Conservation (phyloP, 495 filamentous ascomycete genomes). For the Viridothelium virens region DNA sequence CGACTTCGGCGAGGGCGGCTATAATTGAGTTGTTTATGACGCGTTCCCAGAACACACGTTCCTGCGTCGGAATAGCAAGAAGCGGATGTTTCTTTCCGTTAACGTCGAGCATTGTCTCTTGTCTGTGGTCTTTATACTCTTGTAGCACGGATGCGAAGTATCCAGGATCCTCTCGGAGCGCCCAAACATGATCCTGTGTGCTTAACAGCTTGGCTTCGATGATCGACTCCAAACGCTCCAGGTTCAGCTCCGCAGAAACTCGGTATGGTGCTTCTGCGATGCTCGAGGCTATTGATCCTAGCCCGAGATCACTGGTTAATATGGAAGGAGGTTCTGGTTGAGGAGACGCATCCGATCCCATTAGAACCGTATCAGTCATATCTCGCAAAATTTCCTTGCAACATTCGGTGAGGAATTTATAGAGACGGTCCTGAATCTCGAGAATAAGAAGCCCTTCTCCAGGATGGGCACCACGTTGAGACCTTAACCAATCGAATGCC, state of each 20-base stretch:
- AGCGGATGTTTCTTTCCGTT: slow-evolving; percentile 30
- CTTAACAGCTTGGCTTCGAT: slow-evolving; percentile 34
- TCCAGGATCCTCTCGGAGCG: slow-evolving; percentile 48
- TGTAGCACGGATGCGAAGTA: slow-evolving; percentile 41
- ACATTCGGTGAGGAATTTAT: slow-evolving; percentile 40
- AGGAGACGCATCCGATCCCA: slow-evolving; percentile 22
- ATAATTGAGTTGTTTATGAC: slow-evolving; percentile 29
- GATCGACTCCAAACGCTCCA: slow-evolving; percentile 37
- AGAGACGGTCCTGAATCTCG: slow-evolving; percentile 41
- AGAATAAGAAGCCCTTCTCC: slow-evolving; percentile 42
- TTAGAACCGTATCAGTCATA: slow-evolving; percentile 24
- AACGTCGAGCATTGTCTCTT: slow-evolving; percentile 33
- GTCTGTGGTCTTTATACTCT: slow-evolving; percentile 39
- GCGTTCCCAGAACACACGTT: slow-evolving; percentile 33
- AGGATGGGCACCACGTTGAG: slow-evolving; percentile 30
- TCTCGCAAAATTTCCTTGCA: slow-evolving; percentile 42
- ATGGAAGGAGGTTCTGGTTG: slow-evolving; percentile 27
- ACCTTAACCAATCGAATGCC: slow-evolving; percentile 31
- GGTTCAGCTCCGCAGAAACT: slow-evolving; percentile 36
- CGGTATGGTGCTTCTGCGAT: slow-evolving; percentile 44
- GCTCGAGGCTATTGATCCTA: slow-evolving; percentile 32
- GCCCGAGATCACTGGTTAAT: slow-evolving; percentile 18
- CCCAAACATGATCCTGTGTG: slow-evolving; percentile 46
- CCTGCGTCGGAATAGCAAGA: slow-evolving; percentile 16
- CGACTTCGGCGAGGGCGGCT: slow-evolving; percentile 24